phyloP scores from a whole-genome alignment of 257 asterid species.

The Solanum chiquidenum region DNA sequence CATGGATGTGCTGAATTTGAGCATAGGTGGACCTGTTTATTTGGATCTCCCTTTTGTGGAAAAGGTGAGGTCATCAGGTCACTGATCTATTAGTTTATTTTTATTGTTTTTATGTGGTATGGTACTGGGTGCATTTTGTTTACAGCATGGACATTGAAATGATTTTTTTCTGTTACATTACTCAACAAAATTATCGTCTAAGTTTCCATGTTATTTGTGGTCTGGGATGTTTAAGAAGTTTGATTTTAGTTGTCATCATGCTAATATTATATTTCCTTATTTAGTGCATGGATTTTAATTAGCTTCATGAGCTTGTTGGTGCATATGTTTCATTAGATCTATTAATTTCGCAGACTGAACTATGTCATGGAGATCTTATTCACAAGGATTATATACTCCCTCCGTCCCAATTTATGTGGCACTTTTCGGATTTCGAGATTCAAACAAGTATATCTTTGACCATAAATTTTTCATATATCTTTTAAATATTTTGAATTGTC shows the following conservation, averaged over 20 bases:
- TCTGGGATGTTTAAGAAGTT: neutral
- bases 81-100: neutral
- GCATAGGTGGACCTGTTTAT: constrained; percentile 98
- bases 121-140: neutral
- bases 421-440: too few species aligned
- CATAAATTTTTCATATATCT: too few species aligned
- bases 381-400: neutral
- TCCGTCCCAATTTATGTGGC: too few species aligned
- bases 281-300: neutral
- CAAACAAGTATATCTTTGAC: too few species aligned
- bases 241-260: neutral
- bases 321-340: neutral
- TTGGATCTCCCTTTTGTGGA: constrained; percentile 89
- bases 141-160: neutral
- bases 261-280: neutral
- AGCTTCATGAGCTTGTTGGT: neutral
- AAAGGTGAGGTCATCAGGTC: constrained; percentile 34
- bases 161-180: neutral
- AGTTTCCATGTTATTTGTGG: neutral
- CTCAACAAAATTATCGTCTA: neutral
- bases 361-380: neutral
- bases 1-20: constrained; percentile 96
- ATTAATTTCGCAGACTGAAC: neutral
- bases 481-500: too few species aligned
- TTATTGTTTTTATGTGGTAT: neutral